A percentile compares a stretch with the other conserved stretches of the same genome.
Evolutionary conservation across 2,329 filamentous ascomycete species (phyloP).

Genomic region (Colletotrichum sp.): DNA sequence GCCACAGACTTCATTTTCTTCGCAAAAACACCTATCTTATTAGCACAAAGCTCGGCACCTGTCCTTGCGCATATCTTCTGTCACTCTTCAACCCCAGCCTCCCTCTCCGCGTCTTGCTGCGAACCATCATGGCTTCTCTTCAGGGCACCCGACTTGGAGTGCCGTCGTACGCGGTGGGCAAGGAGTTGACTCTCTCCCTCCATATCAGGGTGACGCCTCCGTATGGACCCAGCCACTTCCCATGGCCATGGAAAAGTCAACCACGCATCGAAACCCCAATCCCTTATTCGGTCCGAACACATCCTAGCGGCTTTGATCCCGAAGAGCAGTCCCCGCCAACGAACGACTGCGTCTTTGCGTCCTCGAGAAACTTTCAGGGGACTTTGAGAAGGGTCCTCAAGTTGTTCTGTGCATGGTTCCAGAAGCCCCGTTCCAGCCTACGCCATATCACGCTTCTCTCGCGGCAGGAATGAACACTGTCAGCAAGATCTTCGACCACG

Average conservation of each 20-base stretch:
- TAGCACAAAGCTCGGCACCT: rapidly evolving
- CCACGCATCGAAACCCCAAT: rapidly evolving
- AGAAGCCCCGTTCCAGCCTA: rapidly evolving
- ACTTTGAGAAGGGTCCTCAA: background rate
- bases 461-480: background rate
- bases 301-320: background rate
- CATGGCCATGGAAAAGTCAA: background rate
- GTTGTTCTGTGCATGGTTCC: background rate
- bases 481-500: background rate
- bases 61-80: background rate
- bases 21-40: background rate
- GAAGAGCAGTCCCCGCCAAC: background rate
- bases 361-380: background rate
- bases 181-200: background rate
- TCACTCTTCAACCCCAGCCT: rapidly evolving
- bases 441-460: background rate
- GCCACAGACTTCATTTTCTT: rapidly evolving
- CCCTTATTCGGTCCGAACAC: background rate
- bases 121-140: background rate
- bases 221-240: background rate
- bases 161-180: background rate
- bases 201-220: background rate
- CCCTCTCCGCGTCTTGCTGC: background rate
- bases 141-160: rapidly evolving
- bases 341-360: background rate